Base-by-base conservation (phyloP, 2,329 filamentous ascomycete species). In the Apiospora kogelbergensis region DNA sequence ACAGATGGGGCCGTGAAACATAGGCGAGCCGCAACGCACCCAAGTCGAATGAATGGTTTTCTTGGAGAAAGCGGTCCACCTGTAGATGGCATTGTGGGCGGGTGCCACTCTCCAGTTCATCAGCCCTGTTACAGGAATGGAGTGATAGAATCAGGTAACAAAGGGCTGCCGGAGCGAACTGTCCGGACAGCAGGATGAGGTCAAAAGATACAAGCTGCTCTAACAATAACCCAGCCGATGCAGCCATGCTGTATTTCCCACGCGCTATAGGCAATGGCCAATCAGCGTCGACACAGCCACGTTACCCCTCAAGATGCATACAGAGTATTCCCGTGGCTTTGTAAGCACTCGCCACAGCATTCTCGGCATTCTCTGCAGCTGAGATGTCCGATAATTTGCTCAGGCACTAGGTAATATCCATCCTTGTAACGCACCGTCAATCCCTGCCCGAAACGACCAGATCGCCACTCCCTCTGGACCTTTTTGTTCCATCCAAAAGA, bases 211-310 rank as follows among this genome's bases (percentile, higher is more conserved):
- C 73, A 70, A 73, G 22, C 26, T 26, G 41, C 70, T 70, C 71
- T 74, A 74, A 74, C 72, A 74, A 73, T 73, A 33, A 33, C 33
- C 33, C 33, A 7, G n/a, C n/a, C n/a, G n/a, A n/a, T n/a, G n/a
- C n/a, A n/a, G n/a, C n/a, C n/a, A n/a, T n/a, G n/a, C n/a, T n/a
- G n/a, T n/a, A n/a, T n/a, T n/a, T n/a, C n/a, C 22, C 24, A 20
- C 41, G 1, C 20, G 11, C 2, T 7, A 7, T 9, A 0, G 15
- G 3, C 7, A n/a, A 33, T 45, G 22, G 5, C 41, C 41, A 65
- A 65, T 65, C 40, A 30, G 20, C 5, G n/a, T 44, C 63, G 7
- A 44, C 9, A 20, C 33, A 65, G 42, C 63, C 40, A n/a, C 26
- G 24, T 30, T 65, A n/a, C 40, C 42, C 40, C 26, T 41, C 63